Evolutionary conservation across 208 protist genomes (phyloP).

Genomic region (Phytomonas serpens): DNA sequence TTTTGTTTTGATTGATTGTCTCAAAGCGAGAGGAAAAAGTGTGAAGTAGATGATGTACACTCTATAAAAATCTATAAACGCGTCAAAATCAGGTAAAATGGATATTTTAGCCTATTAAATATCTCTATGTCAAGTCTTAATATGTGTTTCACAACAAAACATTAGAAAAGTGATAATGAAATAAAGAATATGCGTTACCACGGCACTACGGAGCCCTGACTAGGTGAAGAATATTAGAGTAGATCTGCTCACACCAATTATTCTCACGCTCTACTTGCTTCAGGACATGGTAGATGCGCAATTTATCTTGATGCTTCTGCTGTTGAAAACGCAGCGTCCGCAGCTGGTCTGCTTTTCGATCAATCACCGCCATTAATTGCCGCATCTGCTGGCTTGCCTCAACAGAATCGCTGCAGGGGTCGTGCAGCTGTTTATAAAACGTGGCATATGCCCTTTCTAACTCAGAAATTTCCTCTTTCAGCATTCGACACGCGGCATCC

Average conservation of each 20-base stretch:
- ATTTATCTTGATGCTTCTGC: conserved; percentile 24
- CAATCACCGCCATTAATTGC: conserved; percentile 37
- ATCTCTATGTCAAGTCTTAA: not conserved
- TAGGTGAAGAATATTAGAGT: conserved; percentile 47
- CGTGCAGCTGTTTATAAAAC: conserved; percentile 32
- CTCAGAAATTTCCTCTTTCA: conserved; percentile 45
- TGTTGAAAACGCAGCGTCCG: conserved; percentile 46
- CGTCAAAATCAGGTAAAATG: conserved; percentile 13
- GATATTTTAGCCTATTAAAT: not conserved
- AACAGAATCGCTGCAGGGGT: conserved; percentile 42
- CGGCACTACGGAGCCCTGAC: conserved; percentile 8
- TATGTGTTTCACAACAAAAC: not conserved
- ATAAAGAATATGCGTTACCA: not conserved
- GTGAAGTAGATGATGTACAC: not conserved
- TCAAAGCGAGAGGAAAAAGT: not conserved
- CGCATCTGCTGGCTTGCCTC: conserved; percentile 60
- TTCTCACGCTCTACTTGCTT: conserved; percentile 61
- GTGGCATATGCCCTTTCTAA: conserved; percentile 39
- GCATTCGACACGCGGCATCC: conserved; percentile 29
- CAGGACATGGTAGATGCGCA: conserved; percentile 57
- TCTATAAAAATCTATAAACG: not conserved
- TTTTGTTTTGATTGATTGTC: not conserved
- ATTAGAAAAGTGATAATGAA: conserved; percentile 10
- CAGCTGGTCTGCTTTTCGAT: conserved; percentile 57
- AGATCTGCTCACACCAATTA: conserved; percentile 57